A percentile compares a stretch with the other conserved stretches of the same genome.
phyloP scores from a whole-genome alignment of 78 protist species.

The Dictyostelium citrinum region DNA sequence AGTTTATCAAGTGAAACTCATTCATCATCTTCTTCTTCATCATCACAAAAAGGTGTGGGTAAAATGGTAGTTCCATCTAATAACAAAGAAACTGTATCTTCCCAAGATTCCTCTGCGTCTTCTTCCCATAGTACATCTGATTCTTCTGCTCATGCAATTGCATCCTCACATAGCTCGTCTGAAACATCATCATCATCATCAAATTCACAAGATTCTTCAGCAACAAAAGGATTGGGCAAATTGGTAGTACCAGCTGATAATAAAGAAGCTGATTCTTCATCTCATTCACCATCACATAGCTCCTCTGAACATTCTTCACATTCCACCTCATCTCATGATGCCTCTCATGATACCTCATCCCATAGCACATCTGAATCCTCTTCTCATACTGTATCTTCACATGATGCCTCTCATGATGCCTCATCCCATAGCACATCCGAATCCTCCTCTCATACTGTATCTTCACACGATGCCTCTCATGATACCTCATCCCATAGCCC shows the following conservation, averaged over 20 bases:
- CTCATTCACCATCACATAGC: not conserved
- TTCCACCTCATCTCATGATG: not conserved
- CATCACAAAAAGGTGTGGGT: not conserved
- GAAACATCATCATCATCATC: too few species aligned
- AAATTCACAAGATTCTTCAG: not conserved
- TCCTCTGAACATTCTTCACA: not conserved
- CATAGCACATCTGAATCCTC: not conserved
- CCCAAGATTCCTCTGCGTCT: too few species aligned
- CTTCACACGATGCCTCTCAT: not conserved
- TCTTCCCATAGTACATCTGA: too few species aligned
- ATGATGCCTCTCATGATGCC: not conserved
- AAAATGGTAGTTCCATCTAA: not conserved
- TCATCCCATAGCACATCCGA: not conserved
- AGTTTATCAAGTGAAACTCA: not conserved
- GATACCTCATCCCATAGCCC: too few species aligned
- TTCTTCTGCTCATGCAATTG: too few species aligned
- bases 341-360: too few species aligned
- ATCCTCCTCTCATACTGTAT: not conserved
- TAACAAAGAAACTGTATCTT: not conserved
- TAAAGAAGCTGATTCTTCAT: not conserved
- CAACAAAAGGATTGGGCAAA: not conserved
- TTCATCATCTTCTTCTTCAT: not conserved
- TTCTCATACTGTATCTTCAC: not conserved
- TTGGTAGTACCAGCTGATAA: not conserved
- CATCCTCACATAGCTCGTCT: too few species aligned